Percentiles rank a stretch among this genome's conserved stretches.
Conservation (phyloP, 306 rosid species). For the Castanospermum australe region DNA sequence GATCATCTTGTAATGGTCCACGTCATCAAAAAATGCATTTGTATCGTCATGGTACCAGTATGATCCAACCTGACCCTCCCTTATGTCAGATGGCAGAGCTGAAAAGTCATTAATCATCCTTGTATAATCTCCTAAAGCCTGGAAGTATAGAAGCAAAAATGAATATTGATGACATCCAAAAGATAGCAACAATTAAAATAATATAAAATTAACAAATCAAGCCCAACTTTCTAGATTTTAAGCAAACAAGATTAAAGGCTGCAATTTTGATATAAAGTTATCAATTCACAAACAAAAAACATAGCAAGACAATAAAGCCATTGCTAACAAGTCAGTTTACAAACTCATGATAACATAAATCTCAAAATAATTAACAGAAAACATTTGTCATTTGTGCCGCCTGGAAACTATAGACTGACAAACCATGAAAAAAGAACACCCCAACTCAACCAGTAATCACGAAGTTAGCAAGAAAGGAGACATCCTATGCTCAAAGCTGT, state of each 20-base stretch:
- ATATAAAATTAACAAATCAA: neutral
- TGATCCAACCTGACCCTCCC: slow-evolving; percentile 70
- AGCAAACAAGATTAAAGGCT: neutral
- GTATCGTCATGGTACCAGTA: slow-evolving; percentile 81
- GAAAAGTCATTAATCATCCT: slow-evolving; percentile 64
- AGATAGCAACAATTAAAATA: neutral
- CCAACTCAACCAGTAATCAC: neutral
- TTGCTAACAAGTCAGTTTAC: neutral
- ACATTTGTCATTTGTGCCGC: slow-evolving; percentile 2
- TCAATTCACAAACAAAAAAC: neutral
- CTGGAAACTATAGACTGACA: too few species aligned
- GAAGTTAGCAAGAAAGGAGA: neutral
- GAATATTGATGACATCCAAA: neutral
- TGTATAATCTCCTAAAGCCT: slow-evolving; percentile 84
- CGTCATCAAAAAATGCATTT: slow-evolving; percentile 62
- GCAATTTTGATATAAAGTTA: neutral
- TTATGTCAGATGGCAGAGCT: slow-evolving; percentile 42
- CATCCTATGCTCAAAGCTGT: neutral
- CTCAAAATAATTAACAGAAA: too few species aligned
- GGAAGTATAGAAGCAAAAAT: slow-evolving; percentile 16
- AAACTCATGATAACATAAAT: neutral
- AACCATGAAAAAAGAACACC: neutral
- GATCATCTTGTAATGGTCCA: slow-evolving; percentile 77
- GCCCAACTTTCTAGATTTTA: neutral
- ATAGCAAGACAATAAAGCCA: neutral